phyloP scores from a whole-genome alignment of 192 early-diverging fungal genomes.

The Podila epigama region DNA sequence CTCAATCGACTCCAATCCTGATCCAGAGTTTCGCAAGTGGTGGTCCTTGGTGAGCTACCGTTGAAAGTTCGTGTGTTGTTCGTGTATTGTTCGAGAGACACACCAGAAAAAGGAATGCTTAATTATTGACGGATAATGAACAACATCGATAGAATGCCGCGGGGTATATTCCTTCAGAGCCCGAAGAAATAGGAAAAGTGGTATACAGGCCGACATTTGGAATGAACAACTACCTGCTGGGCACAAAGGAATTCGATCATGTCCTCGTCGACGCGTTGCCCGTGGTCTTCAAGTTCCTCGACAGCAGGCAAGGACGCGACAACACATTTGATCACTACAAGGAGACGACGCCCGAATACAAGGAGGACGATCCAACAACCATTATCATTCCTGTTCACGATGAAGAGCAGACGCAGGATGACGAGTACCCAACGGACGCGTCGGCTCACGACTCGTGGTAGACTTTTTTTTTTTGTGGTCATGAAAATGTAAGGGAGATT shows the following conservation, averaged over 20 bases:
- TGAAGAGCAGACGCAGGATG: not conserved
- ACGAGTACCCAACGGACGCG: not conserved
- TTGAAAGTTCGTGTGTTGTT: too few species aligned
- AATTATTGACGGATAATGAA: too few species aligned
- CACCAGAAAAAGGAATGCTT: too few species aligned
- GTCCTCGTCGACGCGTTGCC: constrained; percentile 14
- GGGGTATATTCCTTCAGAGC: constrained; percentile 14
- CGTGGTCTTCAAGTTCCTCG: constrained; percentile 16
- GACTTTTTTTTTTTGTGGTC: not conserved
- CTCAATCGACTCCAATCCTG: constrained; percentile 11
- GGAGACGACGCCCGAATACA: not conserved
- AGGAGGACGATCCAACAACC: constrained; percentile 36
- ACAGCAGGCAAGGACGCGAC: constrained; percentile 10
- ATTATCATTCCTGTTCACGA: constrained; percentile 13
- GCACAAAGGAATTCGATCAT: constrained; percentile 14
- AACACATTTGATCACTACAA: constrained; percentile 22
- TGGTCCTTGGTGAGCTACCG: constrained; percentile 40
- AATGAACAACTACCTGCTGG: constrained; percentile 21
- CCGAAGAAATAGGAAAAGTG: constrained; percentile 11
- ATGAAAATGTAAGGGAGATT: not conserved
- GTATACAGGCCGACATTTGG: constrained; percentile 4
- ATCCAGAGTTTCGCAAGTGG: constrained; percentile 23
- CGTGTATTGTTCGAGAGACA: too few species aligned
- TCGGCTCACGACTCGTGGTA: not conserved
- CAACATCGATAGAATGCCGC: constrained; percentile 40